Conservation (phyloP, 768 basidiomycete genomes). For the Termitomyces sp. region DNA sequence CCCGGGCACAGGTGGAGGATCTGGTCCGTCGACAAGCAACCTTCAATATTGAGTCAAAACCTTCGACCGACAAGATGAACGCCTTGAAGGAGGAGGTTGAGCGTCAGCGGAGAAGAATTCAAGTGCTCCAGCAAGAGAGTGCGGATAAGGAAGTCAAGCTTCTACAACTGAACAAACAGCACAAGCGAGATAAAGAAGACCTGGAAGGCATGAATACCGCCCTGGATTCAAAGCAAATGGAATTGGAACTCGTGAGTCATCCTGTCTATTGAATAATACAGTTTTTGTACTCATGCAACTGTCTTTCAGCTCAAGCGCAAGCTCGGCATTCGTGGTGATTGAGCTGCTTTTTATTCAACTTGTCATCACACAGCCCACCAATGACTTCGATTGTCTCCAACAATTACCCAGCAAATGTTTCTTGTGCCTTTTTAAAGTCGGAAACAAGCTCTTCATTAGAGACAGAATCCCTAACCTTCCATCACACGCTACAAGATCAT, state of each 20-base stretch:
- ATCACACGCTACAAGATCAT: too few species aligned
- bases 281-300: background rate
- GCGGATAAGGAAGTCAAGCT: conserved; percentile 82
- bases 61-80: conserved; percentile 42
- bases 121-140: conserved; percentile 72
- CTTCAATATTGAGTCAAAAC: conserved; percentile 42
- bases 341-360: too few species aligned
- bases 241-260: conserved; percentile 73
- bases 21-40: conserved; percentile 51
- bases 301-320: conserved; percentile 55
- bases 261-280: background rate
- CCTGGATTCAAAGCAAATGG: conserved; percentile 90
- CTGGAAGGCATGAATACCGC: conserved; percentile 84
- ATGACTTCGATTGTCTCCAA: too few species aligned
- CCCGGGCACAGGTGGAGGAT: conserved; percentile 41
- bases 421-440: too few species aligned
- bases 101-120: conserved; percentile 54
- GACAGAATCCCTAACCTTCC: too few species aligned
- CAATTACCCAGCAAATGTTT: too few species aligned
- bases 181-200: conserved; percentile 74
- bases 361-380: too few species aligned
- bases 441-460: too few species aligned
- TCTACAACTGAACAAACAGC: conserved; percentile 62
- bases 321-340: conserved; percentile 46
- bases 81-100: conserved; percentile 55